Percentiles rank a stretch among this genome's conserved stretches.
These are phyloP conservation scores for Hemileccinum rubropunctum DNA, from an alignment of 768 basidiomycete genomes.

Conservation along the genomic window DNA sequence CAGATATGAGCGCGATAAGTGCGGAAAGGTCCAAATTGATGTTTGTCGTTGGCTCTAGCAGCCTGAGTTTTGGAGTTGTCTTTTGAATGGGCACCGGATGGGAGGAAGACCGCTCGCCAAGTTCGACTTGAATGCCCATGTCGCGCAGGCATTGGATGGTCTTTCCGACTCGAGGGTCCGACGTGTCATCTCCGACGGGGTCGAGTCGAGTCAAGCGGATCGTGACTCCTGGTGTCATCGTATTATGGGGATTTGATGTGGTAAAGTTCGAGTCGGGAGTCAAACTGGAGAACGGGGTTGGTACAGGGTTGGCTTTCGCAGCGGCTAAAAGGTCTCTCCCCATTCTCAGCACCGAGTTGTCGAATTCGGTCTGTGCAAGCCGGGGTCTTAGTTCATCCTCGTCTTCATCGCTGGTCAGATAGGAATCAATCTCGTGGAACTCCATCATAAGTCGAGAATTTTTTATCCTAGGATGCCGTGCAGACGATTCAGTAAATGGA, in stretches of 20 bases:
- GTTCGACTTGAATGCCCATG: slow-evolving; percentile 65
- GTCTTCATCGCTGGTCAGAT: slow-evolving; percentile 51
- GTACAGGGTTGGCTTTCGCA: slow-evolving; percentile 54
- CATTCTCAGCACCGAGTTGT: slow-evolving; percentile 73
- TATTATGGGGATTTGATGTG: slow-evolving; percentile 8
- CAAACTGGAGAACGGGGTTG: slow-evolving; percentile 7
- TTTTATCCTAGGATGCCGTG: slow-evolving; percentile 56
- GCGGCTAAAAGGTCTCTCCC: slow-evolving; percentile 66
- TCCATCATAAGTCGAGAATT: slow-evolving; percentile 75
- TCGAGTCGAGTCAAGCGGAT: slow-evolving; percentile 72
- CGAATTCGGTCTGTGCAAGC: slow-evolving; percentile 52
- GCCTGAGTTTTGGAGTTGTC: neutral
- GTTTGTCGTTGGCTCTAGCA: slow-evolving; percentile 47
- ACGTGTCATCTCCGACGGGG: slow-evolving; percentile 31
- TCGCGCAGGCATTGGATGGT: slow-evolving; percentile 55
- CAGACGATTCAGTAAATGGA: neutral
- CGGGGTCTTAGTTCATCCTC: slow-evolving; percentile 43
- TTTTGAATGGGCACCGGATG: neutral
- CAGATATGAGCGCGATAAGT: slow-evolving; percentile 80
- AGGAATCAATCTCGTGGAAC: slow-evolving; percentile 83
- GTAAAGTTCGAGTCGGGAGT: slow-evolving; percentile 13
- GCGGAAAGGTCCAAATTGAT: slow-evolving; percentile 85
- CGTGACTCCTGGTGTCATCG: slow-evolving; percentile 44
- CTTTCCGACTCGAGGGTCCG: slow-evolving; percentile 56
- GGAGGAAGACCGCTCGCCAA: slow-evolving; percentile 52